A percentile compares a stretch with the other conserved stretches of the same genome.
Conservation (phyloP, 331 rosid genomes). For the Prunus yedoensis region DNA sequence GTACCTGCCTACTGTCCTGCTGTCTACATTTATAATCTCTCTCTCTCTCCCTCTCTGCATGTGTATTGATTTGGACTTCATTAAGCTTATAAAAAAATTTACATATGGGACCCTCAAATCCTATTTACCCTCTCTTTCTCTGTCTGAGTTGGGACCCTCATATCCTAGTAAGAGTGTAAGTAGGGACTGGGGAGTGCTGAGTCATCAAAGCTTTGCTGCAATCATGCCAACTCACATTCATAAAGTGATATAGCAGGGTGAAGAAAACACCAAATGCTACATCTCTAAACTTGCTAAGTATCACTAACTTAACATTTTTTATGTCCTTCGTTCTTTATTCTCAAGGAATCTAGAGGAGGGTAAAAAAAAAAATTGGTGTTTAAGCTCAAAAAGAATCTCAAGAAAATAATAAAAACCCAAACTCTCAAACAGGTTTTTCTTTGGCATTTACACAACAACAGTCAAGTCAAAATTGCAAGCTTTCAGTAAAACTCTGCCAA, state of each 20-base stretch:
- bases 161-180: background rate
- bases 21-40: slow-evolving; percentile 27
- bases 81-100: background rate
- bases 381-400: no score
- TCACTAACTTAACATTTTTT: background rate
- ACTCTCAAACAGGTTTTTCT: no score
- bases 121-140: background rate
- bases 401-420: no score
- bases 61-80: background rate
- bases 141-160: background rate
- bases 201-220: background rate
- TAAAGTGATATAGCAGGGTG: background rate
- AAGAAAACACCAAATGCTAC: background rate
- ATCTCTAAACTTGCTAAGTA: background rate
- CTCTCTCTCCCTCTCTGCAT: slow-evolving; percentile 1
- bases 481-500: background rate
- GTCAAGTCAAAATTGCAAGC: background rate
- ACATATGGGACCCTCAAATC: background rate
- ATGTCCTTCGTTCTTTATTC: background rate
- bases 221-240: background rate
- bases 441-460: no score
- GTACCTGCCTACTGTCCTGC: slow-evolving; percentile 18
- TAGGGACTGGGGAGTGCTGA: background rate
- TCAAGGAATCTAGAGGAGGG: background rate
- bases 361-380: background rate